phyloP scores from a whole-genome alignment of 495 filamentous ascomycete genomes.

The Trichoderma asperelloides region DNA sequence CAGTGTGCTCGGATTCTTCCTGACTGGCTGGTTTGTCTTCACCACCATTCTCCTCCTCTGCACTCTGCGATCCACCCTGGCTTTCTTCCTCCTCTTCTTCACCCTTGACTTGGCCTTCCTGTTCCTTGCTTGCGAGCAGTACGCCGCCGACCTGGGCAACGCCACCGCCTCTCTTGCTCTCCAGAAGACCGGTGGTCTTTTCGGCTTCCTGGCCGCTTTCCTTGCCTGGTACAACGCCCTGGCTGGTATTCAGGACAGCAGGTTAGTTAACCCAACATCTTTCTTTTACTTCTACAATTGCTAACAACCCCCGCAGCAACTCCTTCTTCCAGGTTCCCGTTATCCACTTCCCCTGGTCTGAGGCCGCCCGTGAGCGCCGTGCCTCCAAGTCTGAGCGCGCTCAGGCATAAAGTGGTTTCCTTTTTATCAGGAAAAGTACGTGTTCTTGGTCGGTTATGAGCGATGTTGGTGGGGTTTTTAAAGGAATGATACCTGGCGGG shows the following conservation, averaged over 20 bases:
- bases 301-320: conserved; percentile 35
- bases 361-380: conserved; percentile 62
- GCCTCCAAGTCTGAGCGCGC: conserved; percentile 27
- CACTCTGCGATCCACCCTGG: conserved; percentile 87
- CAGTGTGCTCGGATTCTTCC: conserved; percentile 74
- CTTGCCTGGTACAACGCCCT: conserved; percentile 95
- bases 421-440: neutral
- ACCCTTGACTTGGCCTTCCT: conserved; percentile 88
- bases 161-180: conserved; percentile 26
- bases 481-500: conserved; percentile 8
- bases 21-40: conserved; percentile 98
- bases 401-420: conserved; percentile 18
- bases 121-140: conserved; percentile 69
- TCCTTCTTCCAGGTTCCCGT: conserved; percentile 96
- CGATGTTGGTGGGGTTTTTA: neutral
- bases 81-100: conserved; percentile 95
- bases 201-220: conserved; percentile 83
- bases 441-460: neutral
- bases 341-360: conserved; percentile 94
- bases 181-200: conserved; percentile 75
- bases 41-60: conserved; percentile 78
- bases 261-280: conserved; percentile 33
- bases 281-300: conserved; percentile 11
- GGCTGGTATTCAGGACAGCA: conserved; percentile 90
- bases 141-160: conserved; percentile 32